Conservation (phyloP, 805 yeast genomes). For the Komagataella pseudopastoris region DNA sequence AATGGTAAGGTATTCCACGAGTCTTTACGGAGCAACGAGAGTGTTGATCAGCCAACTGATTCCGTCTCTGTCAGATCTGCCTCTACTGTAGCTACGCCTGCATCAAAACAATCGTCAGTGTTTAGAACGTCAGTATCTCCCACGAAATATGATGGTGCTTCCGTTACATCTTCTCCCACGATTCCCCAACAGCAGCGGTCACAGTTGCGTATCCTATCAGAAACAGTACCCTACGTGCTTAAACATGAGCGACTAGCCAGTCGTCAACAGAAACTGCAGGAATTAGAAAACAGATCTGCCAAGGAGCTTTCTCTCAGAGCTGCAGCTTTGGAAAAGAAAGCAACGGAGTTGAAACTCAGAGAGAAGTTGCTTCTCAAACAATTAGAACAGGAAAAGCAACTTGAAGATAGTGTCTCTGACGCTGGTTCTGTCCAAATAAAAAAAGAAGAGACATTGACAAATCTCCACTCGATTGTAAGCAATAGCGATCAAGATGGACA, state of each 20-base stretch:
- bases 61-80: slow-evolving; percentile 1
- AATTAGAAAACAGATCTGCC: slow-evolving; percentile 67
- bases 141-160: slow-evolving; percentile 1
- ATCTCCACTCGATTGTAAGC: slow-evolving; percentile 31
- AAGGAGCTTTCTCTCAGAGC: slow-evolving; percentile 61
- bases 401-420: neutral
- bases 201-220: slow-evolving; percentile 65
- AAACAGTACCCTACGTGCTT: slow-evolving; percentile 74
- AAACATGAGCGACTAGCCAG: slow-evolving; percentile 65
- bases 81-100: slow-evolving; percentile 2
- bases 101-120: slow-evolving; percentile 1
- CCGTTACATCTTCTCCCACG: slow-evolving; percentile 10
- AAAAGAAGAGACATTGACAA: slow-evolving; percentile 43
- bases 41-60: neutral
- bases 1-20: neutral
- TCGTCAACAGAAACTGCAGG: slow-evolving; percentile 68
- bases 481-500: slow-evolving; percentile 8
- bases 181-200: slow-evolving; percentile 26
- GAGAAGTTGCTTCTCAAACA: slow-evolving; percentile 26
- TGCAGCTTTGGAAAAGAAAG: slow-evolving; percentile 63
- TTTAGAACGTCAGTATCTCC: neutral
- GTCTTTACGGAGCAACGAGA: neutral
- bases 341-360: slow-evolving; percentile 55
- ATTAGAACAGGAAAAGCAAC: neutral
- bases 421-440: slow-evolving; percentile 11